phyloP scores from a whole-genome alignment of 768 basidiomycete species.

The Xerocomellus amylosporus region DNA sequence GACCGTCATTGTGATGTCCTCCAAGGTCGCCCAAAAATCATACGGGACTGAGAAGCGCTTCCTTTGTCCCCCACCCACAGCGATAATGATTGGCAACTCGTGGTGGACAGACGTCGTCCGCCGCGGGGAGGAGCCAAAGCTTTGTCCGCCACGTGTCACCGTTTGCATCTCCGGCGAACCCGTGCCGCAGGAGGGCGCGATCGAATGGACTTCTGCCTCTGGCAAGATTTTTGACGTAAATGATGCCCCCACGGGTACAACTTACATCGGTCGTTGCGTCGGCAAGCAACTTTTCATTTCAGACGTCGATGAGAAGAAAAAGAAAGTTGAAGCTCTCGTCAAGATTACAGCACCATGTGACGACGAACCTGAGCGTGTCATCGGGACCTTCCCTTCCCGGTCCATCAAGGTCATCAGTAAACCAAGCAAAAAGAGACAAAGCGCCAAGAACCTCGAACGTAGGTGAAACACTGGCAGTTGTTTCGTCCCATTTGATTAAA shows the following conservation, averaged over 20 bases:
- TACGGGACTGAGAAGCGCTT: conserved; percentile 97
- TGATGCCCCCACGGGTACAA: conserved; percentile 76
- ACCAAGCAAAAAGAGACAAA: conserved; percentile 95
- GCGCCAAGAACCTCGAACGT: conserved; percentile 91
- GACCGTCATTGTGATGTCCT: conserved; percentile 96
- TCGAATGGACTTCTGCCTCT: conserved; percentile 84
- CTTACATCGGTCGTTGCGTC: conserved; percentile 89
- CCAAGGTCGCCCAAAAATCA: conserved; percentile 94
- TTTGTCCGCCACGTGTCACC: conserved; percentile 76
- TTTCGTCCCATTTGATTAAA: conserved; percentile 11
- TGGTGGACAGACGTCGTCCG: conserved; percentile 89
- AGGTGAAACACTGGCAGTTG: conserved; percentile 36
- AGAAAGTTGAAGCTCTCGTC: conserved; percentile 91
- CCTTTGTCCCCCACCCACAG: conserved; percentile 91
- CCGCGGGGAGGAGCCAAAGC: conserved; percentile 70
- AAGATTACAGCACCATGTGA: conserved; percentile 82
- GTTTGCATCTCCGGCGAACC: conserved; percentile 93
- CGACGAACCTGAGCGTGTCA: conserved; percentile 76
- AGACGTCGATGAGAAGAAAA: conserved; percentile 92
- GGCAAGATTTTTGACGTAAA: conserved; percentile 83
- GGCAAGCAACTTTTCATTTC: conserved; percentile 95
- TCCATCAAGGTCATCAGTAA: conserved; percentile 99
- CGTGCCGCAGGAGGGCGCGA: conserved; percentile 76
- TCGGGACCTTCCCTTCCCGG: conserved; percentile 87
- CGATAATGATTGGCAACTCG: conserved; percentile 88